Conservation (phyloP, 2,329 filamentous ascomycete genomes). For the Seiridium unicorne region DNA sequence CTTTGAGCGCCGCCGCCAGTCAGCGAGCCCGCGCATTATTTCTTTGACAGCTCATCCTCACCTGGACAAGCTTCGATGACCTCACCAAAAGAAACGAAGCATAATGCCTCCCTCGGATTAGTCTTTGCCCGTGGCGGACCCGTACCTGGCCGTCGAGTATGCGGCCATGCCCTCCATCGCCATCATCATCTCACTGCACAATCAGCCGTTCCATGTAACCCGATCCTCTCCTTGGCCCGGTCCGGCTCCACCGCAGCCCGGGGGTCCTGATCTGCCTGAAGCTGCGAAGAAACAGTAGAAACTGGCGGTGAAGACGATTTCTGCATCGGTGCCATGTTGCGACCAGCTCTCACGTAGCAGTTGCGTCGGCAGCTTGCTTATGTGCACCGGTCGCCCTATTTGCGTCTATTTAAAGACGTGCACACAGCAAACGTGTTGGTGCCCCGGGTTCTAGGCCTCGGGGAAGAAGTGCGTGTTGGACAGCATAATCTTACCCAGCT, state of each 20-base stretch:
- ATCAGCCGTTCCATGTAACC: neutral
- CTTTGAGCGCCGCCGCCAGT: neutral
- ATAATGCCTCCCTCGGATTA: neutral
- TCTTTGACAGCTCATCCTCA: neutral
- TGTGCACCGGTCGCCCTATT: no score
- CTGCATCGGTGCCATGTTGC: no score
- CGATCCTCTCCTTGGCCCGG: neutral
- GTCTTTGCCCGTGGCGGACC: neutral
- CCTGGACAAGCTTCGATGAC: neutral
- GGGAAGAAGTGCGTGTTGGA: neutral
- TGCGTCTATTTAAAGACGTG: no score
- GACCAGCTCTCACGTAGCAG: neutral
- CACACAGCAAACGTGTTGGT: neutral
- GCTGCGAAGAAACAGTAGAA: neutral
- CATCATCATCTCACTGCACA: neutral
- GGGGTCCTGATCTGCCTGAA: neutral
- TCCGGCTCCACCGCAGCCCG: neutral
- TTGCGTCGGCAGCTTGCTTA: neutral
- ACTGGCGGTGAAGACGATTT: neutral
- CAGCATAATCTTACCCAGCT: neutral
- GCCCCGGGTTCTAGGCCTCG: neutral
- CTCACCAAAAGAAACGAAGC: neutral
- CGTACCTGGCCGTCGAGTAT: neutral
- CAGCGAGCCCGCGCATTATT: neutral
- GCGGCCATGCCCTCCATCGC: slow-evolving; percentile 1